Conservation (phyloP, 2,329 filamentous ascomycete genomes). For the Rutstroemia sydowiana region DNA sequence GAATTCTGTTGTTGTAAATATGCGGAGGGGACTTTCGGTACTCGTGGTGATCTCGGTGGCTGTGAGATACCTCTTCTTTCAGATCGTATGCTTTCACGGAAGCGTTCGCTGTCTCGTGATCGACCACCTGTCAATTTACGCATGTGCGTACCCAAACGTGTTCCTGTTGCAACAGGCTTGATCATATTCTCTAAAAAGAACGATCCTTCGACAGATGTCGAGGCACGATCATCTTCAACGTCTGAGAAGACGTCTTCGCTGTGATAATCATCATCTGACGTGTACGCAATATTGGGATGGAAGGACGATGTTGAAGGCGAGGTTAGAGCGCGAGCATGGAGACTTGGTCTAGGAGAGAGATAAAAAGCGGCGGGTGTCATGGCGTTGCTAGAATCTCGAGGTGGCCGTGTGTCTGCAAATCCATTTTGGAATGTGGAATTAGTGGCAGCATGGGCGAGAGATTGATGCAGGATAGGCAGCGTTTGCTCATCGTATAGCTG, state of each 20-base stretch:
- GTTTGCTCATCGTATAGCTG: slow-evolving; percentile 91
- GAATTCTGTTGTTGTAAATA: slow-evolving; percentile 23
- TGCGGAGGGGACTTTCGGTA: slow-evolving; percentile 28
- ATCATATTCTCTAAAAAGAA: slow-evolving; percentile 57
- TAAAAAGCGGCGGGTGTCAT: slow-evolving; percentile 57
- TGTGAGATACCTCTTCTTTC: slow-evolving; percentile 25
- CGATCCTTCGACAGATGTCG: slow-evolving; percentile 30
- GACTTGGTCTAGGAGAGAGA: slow-evolving; percentile 48
- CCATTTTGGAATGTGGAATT: slow-evolving; percentile 78
- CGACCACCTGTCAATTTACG: slow-evolving; percentile 53
- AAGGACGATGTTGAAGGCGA: slow-evolving; percentile 60
- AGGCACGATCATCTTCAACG: slow-evolving; percentile 49
- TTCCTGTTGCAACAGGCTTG: slow-evolving; percentile 49
- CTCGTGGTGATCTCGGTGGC: slow-evolving; percentile 27
- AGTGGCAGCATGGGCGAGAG: slow-evolving; percentile 60
- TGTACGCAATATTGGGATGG: slow-evolving; percentile 51
- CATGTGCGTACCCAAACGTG: slow-evolving; percentile 53
- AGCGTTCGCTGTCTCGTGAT: slow-evolving; percentile 26
- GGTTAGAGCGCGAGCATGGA: slow-evolving; percentile 79
- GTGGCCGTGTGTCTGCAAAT: slow-evolving; percentile 64
- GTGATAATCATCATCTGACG: slow-evolving; percentile 73
- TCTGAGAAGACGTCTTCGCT: slow-evolving; percentile 73
- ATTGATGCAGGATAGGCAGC: slow-evolving; percentile 80
- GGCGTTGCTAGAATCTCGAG: slow-evolving; percentile 54
- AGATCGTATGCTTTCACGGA: slow-evolving; percentile 25